Conservation (phyloP, 768 basidiomycete genomes). For the Russula sp. region DNA sequence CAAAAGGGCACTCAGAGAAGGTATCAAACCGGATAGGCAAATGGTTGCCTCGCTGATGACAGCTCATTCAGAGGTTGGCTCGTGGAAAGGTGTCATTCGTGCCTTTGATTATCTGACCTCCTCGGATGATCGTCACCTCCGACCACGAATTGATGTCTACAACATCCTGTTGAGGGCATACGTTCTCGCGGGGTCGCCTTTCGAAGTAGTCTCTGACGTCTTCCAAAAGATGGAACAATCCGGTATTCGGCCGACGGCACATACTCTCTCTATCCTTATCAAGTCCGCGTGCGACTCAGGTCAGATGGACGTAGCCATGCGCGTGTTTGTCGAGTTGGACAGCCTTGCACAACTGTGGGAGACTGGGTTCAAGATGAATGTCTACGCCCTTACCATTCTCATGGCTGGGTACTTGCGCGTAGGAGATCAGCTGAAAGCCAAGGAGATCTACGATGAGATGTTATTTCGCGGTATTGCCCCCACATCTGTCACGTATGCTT, state of each 20-base stretch:
- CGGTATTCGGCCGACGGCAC: constrained; percentile 48
- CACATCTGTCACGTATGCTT: constrained; percentile 56
- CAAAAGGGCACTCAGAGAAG: constrained; percentile 53
- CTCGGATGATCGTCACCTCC: constrained; percentile 30
- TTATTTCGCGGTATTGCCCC: constrained; percentile 53
- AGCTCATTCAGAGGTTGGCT: constrained; percentile 72
- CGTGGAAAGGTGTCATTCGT: constrained; percentile 68
- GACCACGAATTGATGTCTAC: constrained; percentile 53
- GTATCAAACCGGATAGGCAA: constrained; percentile 51
- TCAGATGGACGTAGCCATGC: constrained; percentile 51
- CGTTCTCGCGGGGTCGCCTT: constrained; percentile 73
- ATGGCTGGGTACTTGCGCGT: constrained; percentile 62
- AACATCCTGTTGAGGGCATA: constrained; percentile 82
- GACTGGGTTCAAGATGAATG: constrained; percentile 38
- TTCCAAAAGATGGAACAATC: constrained; percentile 49
- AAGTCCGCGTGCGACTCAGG: constrained; percentile 76
- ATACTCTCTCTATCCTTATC: constrained; percentile 67
- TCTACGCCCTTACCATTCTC: constrained; percentile 64
- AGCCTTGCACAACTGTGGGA: constrained; percentile 32
- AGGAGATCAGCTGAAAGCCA: constrained; percentile 48
- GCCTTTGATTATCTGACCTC: constrained; percentile 55
- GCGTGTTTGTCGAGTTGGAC: constrained; percentile 67
- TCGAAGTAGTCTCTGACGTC: constrained; percentile 48
- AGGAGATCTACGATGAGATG: constrained; percentile 68
- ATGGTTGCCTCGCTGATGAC: constrained; percentile 74